These are phyloP conservation scores for Ettlia oleoabundans DNA, from an alignment of 139 green algal genomes.

Conservation along the genomic window DNA sequence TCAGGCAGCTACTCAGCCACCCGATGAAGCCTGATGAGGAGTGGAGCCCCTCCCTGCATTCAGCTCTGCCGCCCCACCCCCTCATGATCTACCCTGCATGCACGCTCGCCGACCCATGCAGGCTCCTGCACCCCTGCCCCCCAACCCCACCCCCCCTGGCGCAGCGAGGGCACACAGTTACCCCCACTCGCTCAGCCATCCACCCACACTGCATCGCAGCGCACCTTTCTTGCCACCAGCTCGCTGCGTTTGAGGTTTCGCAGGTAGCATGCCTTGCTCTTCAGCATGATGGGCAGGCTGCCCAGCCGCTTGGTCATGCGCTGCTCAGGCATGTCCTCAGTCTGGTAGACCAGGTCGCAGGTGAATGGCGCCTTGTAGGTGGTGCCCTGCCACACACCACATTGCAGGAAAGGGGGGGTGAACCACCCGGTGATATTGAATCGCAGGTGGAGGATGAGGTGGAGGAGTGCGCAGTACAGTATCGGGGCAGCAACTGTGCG, in stretches of 20 bases:
- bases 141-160: no score
- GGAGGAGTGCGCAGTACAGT: neutral
- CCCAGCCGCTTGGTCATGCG: constrained; percentile 64
- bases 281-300: constrained; percentile 90
- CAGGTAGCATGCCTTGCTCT: constrained; percentile 82
- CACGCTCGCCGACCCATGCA: no score
- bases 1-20: no score
- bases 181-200: no score
- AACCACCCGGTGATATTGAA: no score
- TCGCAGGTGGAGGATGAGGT: neutral
- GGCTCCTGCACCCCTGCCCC: no score
- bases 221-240: constrained; percentile 68
- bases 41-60: no score
- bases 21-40: no score
- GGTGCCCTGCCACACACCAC: constrained; percentile 76
- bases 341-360: constrained; percentile 67
- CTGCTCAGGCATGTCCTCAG: constrained; percentile 37
- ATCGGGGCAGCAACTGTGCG: neutral
- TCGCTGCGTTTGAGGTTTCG: constrained; percentile 50
- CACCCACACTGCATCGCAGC: neutral
- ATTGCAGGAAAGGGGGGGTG: neutral
- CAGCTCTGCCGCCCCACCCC: no score
- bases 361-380: constrained; percentile 82
- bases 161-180: no score
- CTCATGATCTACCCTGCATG: no score